Evolutionary conservation across 2,329 filamentous ascomycete species (phyloP).

Genomic region (Neonectria punicea): DNA sequence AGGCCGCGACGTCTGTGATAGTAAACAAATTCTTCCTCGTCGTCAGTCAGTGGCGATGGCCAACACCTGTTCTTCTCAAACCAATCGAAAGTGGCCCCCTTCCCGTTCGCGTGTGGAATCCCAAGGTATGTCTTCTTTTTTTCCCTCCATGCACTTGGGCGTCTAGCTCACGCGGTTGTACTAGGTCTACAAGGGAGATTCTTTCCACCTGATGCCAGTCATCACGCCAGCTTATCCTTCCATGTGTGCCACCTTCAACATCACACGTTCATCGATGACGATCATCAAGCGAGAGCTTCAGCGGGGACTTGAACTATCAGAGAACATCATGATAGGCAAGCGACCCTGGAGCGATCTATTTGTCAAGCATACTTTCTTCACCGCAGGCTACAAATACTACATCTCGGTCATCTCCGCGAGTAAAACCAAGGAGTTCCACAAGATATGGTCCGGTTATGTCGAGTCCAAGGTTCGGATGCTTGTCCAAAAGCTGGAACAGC

Average conservation of each 20-base stretch:
- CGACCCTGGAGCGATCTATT: conserved; percentile 90
- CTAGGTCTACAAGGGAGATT: conserved; percentile 81
- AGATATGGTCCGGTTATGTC: conserved; percentile 89
- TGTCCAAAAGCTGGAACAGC: conserved; percentile 83
- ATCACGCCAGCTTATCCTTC: conserved; percentile 98
- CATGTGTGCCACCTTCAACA: conserved; percentile 97
- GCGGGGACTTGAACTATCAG: conserved; percentile 79
- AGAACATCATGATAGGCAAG: conserved; percentile 81
- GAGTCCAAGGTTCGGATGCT: conserved; percentile 93
- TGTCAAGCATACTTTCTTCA: conserved; percentile 92
- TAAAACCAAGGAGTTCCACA: conserved; percentile 83
- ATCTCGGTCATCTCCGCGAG: conserved; percentile 87
- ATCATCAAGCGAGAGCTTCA: conserved; percentile 87
- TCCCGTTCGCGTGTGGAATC: conserved; percentile 93
- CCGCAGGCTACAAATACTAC: conserved; percentile 93
- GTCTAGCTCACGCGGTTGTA: conserved; percentile 2
- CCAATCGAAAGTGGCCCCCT: conserved; percentile 84
- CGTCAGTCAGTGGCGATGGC: conserved; percentile 93
- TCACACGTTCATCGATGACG: conserved; percentile 84
- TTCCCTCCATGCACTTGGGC: neutral
- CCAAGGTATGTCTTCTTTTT: conserved; percentile 66
- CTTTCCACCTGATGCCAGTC: conserved; percentile 93
- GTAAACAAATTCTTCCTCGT: conserved; percentile 95
- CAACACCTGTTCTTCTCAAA: conserved; percentile 91
- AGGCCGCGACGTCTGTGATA: conserved; percentile 87